phyloP scores from a whole-genome alignment of 1,139 yeast genomes.

The Saccharomyces hybrid region DNA sequence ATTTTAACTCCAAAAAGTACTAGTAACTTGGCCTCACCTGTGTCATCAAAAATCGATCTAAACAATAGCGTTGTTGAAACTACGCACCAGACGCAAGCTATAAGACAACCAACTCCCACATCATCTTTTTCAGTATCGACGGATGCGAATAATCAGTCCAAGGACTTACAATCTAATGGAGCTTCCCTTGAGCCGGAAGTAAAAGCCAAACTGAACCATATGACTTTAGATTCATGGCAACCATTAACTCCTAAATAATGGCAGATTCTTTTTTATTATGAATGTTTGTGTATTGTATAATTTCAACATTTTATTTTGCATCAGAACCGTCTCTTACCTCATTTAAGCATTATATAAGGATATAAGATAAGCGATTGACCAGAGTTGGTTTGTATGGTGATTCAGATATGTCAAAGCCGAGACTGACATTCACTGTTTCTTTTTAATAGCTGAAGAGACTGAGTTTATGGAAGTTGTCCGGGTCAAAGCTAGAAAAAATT shows the following conservation, averaged over 20 bases:
- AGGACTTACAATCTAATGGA: conserved; percentile 4
- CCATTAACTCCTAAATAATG: conserved; percentile 34
- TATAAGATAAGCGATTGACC: neutral
- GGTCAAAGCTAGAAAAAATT: neutral
- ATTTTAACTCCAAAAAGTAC: conserved; percentile 25
- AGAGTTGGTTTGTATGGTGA: neutral
- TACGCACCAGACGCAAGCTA: neutral
- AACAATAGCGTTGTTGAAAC: neutral
- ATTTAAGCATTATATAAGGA: neutral
- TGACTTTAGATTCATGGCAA: conserved; percentile 48
- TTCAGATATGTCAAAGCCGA: neutral
- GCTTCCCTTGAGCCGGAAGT: conserved; percentile 20
- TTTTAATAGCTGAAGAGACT: neutral
- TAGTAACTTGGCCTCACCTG: conserved; percentile 7
- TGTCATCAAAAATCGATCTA: neutral
- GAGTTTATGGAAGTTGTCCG: neutral
- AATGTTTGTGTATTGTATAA: neutral
- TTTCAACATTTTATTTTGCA: neutral
- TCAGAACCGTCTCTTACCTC: neutral
- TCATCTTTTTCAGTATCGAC: conserved; percentile 20
- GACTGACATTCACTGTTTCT: neutral
- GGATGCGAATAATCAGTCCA: neutral
- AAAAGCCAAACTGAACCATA: conserved; percentile 20
- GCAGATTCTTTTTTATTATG: neutral
- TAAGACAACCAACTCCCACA: neutral